Percentiles rank a stretch among this genome's conserved stretches.
Evolutionary conservation across 192 early-diverging fungal species (phyloP).

Genomic region (Glomus cerebriforme): DNA sequence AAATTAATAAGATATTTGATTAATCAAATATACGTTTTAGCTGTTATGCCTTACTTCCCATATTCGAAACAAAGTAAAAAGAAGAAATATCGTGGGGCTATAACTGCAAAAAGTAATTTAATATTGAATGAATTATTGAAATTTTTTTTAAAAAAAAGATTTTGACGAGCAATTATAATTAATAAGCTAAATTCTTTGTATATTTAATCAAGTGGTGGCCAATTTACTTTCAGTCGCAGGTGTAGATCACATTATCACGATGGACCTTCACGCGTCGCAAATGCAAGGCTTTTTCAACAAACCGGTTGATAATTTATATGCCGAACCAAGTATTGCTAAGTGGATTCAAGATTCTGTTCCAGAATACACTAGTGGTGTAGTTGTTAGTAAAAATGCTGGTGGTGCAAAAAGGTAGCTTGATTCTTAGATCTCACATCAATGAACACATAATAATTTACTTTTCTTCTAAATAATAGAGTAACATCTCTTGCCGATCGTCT

Average conservation of each 20-base stretch:
- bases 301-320: slow-evolving; percentile 93
- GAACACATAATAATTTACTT: background rate
- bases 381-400: slow-evolving; percentile 94
- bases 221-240: slow-evolving; percentile 94
- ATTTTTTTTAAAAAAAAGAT: background rate
- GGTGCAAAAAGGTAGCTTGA: slow-evolving; percentile 83
- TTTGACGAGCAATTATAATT: background rate
- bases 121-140: too few species aligned
- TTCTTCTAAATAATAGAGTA: slow-evolving; percentile 60
- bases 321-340: slow-evolving; percentile 85
- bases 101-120: slow-evolving; percentile 91
- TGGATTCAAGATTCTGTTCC: slow-evolving; percentile 82
- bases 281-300: slow-evolving; percentile 96
- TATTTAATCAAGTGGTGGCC: slow-evolving; percentile 74
- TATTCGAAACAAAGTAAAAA: slow-evolving; percentile 99
- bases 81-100: slow-evolving; percentile 95
- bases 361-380: slow-evolving; percentile 70
- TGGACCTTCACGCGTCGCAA: slow-evolving; percentile 94
- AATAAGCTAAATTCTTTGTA: background rate
- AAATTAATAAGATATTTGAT: background rate
- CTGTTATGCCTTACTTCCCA: slow-evolving; percentile 88
- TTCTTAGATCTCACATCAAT: slow-evolving; percentile 18
- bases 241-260: slow-evolving; percentile 97
- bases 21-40: background rate
- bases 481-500: slow-evolving; percentile 93